Evolutionary conservation across 495 filamentous ascomycete species (phyloP).

Genomic region (Parathielavia hyrcaniae): DNA sequence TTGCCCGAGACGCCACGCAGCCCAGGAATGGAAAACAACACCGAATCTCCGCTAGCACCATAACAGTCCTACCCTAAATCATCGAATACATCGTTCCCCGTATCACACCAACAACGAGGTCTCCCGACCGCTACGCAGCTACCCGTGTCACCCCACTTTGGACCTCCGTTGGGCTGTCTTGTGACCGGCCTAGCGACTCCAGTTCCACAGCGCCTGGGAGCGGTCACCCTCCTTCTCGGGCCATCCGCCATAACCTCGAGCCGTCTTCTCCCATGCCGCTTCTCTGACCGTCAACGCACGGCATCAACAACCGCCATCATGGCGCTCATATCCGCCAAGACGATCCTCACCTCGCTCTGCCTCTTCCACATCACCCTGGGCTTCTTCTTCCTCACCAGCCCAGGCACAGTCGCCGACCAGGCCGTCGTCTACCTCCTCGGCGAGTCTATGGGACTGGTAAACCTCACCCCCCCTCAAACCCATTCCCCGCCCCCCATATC

Average conservation of each 20-base stretch:
- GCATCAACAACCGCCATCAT: slow-evolving; percentile 40
- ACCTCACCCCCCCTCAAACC: slow-evolving; percentile 16
- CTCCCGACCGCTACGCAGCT: neutral
- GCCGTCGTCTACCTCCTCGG: slow-evolving; percentile 77
- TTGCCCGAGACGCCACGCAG: neutral
- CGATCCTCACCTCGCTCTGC: slow-evolving; percentile 69
- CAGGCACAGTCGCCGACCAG: slow-evolving; percentile 64
- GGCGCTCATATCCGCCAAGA: slow-evolving; percentile 69
- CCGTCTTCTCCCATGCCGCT: neutral
- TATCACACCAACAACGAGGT: neutral
- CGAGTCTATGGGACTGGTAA: slow-evolving; percentile 71
- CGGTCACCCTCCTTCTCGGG: neutral
- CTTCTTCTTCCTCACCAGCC: slow-evolving; percentile 73
- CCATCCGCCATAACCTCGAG: neutral
- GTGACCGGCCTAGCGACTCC: neutral
- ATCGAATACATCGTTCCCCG: too few species aligned
- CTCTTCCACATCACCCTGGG: slow-evolving; percentile 76
- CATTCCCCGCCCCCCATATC: neutral
- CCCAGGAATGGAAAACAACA: neutral
- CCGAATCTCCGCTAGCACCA: too few species aligned
- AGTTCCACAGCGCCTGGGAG: neutral
- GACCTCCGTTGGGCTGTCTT: too few species aligned
- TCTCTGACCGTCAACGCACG: neutral
- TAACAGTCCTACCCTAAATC: neutral
- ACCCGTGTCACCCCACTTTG: too few species aligned